Evolutionary conservation across 495 filamentous ascomycete species (phyloP).

Genomic region (Gamarada debralockiae): DNA sequence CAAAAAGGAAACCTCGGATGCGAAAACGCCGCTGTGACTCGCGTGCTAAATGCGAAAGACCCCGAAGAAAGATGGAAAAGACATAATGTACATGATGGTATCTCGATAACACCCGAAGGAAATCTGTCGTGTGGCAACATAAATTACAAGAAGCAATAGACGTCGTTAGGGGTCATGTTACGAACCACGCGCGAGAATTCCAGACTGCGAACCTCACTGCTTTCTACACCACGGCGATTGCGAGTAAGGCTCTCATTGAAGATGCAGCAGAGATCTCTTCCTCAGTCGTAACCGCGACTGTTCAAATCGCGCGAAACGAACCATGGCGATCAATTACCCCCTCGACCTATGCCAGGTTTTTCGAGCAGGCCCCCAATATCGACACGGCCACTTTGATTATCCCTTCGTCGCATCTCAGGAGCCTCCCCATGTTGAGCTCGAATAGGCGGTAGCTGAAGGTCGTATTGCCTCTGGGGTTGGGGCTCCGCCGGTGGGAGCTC

Average conservation of each 20-base stretch:
- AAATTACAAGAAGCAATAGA: slow-evolving; percentile 7
- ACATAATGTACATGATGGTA: slow-evolving; percentile 15
- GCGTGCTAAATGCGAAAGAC: not conserved
- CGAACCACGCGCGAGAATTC: too few relatives aligned
- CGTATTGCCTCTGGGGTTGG: slow-evolving; percentile 28
- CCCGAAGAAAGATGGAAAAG: slow-evolving; percentile 1
- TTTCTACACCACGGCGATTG: too few relatives aligned
- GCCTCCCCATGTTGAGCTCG: slow-evolving; percentile 37
- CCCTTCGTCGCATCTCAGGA: slow-evolving; percentile 34
- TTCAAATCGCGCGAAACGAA: too few relatives aligned
- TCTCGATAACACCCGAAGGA: not conserved
- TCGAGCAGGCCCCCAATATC: slow-evolving; percentile 54
- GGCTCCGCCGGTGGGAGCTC: slow-evolving; percentile 33
- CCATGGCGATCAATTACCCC: slow-evolving; percentile 5
- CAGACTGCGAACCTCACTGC: too few relatives aligned
- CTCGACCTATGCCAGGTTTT: slow-evolving; percentile 23
- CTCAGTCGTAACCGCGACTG: too few relatives aligned
- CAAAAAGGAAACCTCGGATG: slow-evolving; percentile 5
- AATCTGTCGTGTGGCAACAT: not conserved
- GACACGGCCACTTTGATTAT: slow-evolving; percentile 43
- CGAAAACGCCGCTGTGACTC: slow-evolving; percentile 4
- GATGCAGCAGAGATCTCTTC: not conserved
- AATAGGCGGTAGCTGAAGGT: slow-evolving; percentile 50
- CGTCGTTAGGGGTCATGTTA: not conserved
- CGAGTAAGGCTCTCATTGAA: too few relatives aligned